These are phyloP conservation scores for Hibiscus syriacus DNA, from an alignment of 345 rosid genomes.

Conservation along the genomic window DNA sequence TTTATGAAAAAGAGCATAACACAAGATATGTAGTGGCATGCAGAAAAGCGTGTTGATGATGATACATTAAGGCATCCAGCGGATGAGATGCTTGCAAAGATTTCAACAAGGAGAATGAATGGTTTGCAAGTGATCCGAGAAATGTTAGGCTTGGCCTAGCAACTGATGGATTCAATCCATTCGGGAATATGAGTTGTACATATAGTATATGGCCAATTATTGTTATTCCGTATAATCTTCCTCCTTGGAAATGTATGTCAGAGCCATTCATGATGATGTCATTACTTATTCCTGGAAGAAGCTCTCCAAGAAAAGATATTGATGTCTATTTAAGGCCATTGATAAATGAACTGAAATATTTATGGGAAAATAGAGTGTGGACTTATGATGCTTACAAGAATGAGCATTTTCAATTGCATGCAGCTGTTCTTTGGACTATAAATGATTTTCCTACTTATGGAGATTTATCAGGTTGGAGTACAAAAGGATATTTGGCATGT, in stretches of 20 bases:
- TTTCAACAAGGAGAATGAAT: background rate
- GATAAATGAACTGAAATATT: background rate
- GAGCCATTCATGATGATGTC: background rate
- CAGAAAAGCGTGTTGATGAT: too few relatives aligned
- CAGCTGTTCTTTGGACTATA: background rate
- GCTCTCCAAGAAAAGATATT: background rate
- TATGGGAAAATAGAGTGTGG: background rate
- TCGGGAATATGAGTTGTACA: background rate
- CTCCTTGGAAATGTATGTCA: background rate
- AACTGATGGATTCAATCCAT: background rate
- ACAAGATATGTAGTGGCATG: background rate
- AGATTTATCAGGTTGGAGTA: too few relatives aligned
- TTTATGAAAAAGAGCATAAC: background rate
- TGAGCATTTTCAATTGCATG: background rate
- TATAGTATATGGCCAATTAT: background rate
- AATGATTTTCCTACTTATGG: background rate
- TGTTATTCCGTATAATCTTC: background rate
- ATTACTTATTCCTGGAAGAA: background rate
- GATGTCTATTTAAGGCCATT: background rate
- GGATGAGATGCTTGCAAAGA: background rate
- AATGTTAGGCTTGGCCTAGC: background rate
- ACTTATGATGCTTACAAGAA: background rate
- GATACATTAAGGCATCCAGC: background rate
- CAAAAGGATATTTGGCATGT: too few relatives aligned
- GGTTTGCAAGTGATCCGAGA: background rate